Base-by-base conservation (phyloP, 495 filamentous ascomycete species). In the Ascodesmis nigricans region DNA sequence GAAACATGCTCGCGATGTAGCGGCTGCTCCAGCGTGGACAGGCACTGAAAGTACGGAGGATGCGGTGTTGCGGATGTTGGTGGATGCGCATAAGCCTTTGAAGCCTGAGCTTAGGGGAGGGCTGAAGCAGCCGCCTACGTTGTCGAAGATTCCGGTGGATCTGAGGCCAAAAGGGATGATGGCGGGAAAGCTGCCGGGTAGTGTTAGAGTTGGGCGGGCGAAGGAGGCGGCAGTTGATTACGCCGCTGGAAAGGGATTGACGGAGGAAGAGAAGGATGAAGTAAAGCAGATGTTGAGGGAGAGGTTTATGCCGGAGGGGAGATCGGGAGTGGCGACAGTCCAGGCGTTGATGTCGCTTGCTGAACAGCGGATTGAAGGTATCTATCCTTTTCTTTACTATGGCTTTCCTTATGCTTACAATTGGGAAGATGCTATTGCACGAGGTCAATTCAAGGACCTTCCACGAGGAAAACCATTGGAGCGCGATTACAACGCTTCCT, bases 321-420 rank as follows among this genome's bases (percentile, higher is more conserved):
- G 79, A 18, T 60, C 74, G 1, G n/a, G n/a, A n/a, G 68, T 90
- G 58, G 82, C 82, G 4, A 71, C 80, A 0, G 50, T 93, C 5
- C 63, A 77, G 13, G 87, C 84, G 0, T 56, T 97, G 8, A 65
- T 75, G 15, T 74, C 75, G 2, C 58, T 97, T 9, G 87, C 87
- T 1, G 91, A 95, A 42, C 77, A 93, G 55, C 67, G 80, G 22
- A 97, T 97, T 23, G 81, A 91, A 47, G n/a, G n/a, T n/a, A n/a
- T n/a, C n/a, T n/a, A n/a, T n/a, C n/a, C n/a, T n/a, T n/a, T n/a
- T n/a, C n/a, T n/a, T n/a, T n/a, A n/a, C n/a, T n/a, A n/a, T n/a
- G n/a, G n/a, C n/a, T n/a, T n/a, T n/a, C n/a, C n/a, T n/a, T n/a
- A n/a, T n/a, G n/a, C n/a, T n/a, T n/a, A n/a, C n/a, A n/a, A n/a